Percentiles rank a stretch among this genome's conserved stretches.
Evolutionary conservation across 345 rosid genomes (phyloP).

Genomic region (Alliaria petiolata): DNA sequence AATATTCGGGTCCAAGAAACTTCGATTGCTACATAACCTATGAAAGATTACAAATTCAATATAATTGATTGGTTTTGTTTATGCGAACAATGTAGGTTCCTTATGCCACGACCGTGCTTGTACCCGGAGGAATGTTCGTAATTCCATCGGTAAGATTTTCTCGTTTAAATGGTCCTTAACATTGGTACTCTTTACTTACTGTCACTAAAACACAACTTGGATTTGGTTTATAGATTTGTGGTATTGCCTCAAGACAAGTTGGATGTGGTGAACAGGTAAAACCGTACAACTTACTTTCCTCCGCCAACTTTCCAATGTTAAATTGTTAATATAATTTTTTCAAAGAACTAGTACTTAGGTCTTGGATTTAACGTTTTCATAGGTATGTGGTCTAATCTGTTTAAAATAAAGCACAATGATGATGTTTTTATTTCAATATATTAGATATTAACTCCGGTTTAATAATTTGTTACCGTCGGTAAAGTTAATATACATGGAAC

Average conservation of each 20-base stretch:
- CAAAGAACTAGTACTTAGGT: no score
- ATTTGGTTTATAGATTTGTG: conserved; percentile 19
- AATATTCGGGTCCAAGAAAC: no score
- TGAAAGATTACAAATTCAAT: background rate
- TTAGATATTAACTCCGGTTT: no score
- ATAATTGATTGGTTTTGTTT: background rate
- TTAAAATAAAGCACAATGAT: no score
- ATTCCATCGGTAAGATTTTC: conserved; percentile 56
- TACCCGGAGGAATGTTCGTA: conserved; percentile 35
- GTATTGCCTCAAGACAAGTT: conserved; percentile 79
- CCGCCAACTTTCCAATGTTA: background rate
- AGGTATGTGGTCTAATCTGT: no score
- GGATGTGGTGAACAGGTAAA: conserved; percentile 68
- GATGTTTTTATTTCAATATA: no score
- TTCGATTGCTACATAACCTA: no score
- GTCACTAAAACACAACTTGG: background rate
- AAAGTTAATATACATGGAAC: no score
- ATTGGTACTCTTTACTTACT: background rate
- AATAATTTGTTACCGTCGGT: no score
- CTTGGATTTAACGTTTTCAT: no score
- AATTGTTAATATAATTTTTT: no score
- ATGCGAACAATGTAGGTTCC: conserved; percentile 61
- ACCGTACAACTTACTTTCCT: background rate
- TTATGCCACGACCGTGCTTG: conserved; percentile 42
- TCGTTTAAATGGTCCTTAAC: no score